Evolutionary conservation across 1,139 yeast genomes (phyloP), one percentile per base, ranked within the genome.

Genomic region (Nadsonia commutata): DNA sequence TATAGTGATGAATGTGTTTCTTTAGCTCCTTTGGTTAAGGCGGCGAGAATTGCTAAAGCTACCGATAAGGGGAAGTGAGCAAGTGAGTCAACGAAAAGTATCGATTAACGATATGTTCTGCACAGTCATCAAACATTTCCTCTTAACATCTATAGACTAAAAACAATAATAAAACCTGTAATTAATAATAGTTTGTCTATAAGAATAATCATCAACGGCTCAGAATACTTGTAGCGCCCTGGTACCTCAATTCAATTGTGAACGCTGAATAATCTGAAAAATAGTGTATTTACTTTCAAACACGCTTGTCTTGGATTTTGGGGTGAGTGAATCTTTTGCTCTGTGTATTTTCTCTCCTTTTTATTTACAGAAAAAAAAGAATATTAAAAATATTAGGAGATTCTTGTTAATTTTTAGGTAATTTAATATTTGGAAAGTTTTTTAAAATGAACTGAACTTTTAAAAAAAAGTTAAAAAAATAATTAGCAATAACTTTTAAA

Each of bases 41-140:
- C 86, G 18, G 95, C 97, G 0, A 67, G 94, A 44, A 70, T 78
- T 73, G 90, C 88, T 55, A 85, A 83, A n/a, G n/a, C n/a, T n/a
- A n/a, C n/a, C n/a, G n/a, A n/a, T n/a, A n/a, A n/a, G n/a, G n/a
- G 42, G 52, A 6, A 9, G 23, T 6, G 23, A 21, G 23, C 6
- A 21, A 21, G 23, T 21, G 9, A 21, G 23, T 9, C 9, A 21
- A 21, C 6, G n/a, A 21, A 21, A 21, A 6, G 9, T 6, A 21
- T 21, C 23, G 9, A 21, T 6, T 6, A 21, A 21, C 23, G 23
- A n/a, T n/a, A n/a, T n/a, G n/a, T n/a, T 21, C 23, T 21, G 23
- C 23, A 21, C 6, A 21, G 23, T 21, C 23, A 9, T 21, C n/a
- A n/a, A n/a, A n/a, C n/a, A n/a, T n/a, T n/a, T n/a, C n/a, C n/a